Conservation (phyloP, 1,139 yeast genomes). For the Pichia sp. region DNA sequence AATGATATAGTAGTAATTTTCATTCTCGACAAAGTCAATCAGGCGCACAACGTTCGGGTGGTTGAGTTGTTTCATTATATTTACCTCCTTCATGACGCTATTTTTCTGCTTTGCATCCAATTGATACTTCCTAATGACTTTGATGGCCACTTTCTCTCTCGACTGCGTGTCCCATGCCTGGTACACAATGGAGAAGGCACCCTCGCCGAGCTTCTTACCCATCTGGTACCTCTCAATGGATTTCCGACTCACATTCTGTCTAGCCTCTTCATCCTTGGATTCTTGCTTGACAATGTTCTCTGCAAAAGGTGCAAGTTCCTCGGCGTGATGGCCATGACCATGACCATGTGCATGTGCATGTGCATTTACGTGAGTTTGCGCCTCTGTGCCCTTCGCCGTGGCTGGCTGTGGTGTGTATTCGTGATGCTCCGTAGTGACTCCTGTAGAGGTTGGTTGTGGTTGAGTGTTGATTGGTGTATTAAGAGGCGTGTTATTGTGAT, state of each 20-base stretch:
- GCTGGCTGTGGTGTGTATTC: no score
- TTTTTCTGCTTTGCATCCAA: constrained; percentile 47
- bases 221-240: constrained; percentile 42
- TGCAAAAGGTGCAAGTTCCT: constrained; percentile 46
- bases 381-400: no score
- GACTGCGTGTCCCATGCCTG: constrained; percentile 51
- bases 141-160: constrained; percentile 64
- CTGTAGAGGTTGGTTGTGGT: no score
- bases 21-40: constrained; percentile 58
- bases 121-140: constrained; percentile 69
- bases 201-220: constrained; percentile 60
- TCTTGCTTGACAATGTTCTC: constrained; percentile 61
- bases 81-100: constrained; percentile 74
- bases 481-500: no score
- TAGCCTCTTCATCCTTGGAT: constrained; percentile 29
- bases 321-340: constrained; percentile 25
- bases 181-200: constrained; percentile 87
- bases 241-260: constrained; percentile 38
- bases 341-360: constrained; percentile 3
- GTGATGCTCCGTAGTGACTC: no score
- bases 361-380: no score
- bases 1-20: constrained; percentile 65
- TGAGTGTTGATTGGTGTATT: no score
- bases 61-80: constrained; percentile 65
- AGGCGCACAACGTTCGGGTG: constrained; percentile 51